Evolutionary conservation across 2,329 filamentous ascomycete genomes (phyloP), one percentile per base, ranked within the genome.

Genomic region (Hypoxylon sp.): DNA sequence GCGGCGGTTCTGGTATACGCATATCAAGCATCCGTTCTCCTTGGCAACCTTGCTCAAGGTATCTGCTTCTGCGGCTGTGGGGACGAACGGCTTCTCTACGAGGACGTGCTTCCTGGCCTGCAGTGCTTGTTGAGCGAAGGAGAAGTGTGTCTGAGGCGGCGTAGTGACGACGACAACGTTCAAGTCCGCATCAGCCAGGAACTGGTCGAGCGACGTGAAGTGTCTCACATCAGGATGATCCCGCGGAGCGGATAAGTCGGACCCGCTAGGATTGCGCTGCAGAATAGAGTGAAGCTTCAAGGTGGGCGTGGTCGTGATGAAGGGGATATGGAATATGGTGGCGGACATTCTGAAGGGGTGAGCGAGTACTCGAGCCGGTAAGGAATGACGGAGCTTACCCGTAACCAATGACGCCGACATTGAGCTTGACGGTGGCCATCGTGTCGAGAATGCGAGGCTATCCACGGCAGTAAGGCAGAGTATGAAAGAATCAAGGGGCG

Each of bases 241-340:
- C 62, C 82, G 81, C 17, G 86, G 83, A 0, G 89, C 89, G 57
- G 90, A 88, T 72, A 88, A 83, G 48, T 24, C 21, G 0, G 80
- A 78, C 2, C 82, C 75, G 63, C 82, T 84, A 4, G 89, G 89
- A 4, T 78, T 84, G 58, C 91, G 86, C 75, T 95, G 91, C 23
- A 94, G 88, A 65, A 95, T 87, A 62, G 88, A 85, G 70, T 91
- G 84, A 17, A 94, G 84, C 48, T 81, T 86, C 71, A 92, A 81
- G 51, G 83, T 78, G 5, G 86, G 80, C 0, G 88, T 85, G 24
- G 82, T 81, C 49, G 78, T 77, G 74, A 95, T 83, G 75, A 92
- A 90, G 61, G 90, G 91, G 70, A 94, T 92, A 75, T 95, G 90
- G 77, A 94, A 95, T 76, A 89, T 81, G 72, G 92, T 93, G 74